A percentile compares a stretch with the other conserved stretches of the same genome.
Conservation (phyloP, 495 filamentous ascomycete species). For the Penicillium coffeae region DNA sequence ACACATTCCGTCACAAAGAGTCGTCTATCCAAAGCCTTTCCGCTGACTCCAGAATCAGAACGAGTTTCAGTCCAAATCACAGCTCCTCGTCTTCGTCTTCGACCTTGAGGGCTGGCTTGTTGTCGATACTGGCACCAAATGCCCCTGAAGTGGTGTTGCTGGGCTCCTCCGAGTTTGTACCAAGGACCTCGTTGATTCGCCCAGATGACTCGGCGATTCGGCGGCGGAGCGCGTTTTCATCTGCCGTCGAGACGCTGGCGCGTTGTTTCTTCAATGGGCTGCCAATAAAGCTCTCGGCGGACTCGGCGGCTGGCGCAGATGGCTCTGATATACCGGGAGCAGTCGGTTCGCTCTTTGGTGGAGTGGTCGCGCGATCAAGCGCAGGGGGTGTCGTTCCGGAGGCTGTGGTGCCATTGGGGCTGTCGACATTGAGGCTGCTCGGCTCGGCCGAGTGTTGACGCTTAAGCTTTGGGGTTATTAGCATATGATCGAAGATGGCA, state of each 20-base stretch:
- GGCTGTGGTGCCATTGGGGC: slow-evolving; percentile 43
- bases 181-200: slow-evolving; percentile 34
- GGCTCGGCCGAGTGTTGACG: slow-evolving; percentile 87
- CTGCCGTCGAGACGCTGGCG: slow-evolving; percentile 61
- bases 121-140: slow-evolving; percentile 14
- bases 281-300: slow-evolving; percentile 54
- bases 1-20: neutral
- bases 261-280: slow-evolving; percentile 84
- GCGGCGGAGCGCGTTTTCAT: slow-evolving; percentile 50
- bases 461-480: slow-evolving; percentile 65
- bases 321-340: slow-evolving; percentile 23
- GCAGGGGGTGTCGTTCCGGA: slow-evolving; percentile 35
- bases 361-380: slow-evolving; percentile 39
- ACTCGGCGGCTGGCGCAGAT: slow-evolving; percentile 26
- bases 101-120: slow-evolving; percentile 4
- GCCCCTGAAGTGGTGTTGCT: slow-evolving; percentile 5
- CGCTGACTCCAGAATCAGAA: neutral
- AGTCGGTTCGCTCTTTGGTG: slow-evolving; percentile 23
- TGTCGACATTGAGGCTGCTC: slow-evolving; percentile 45
- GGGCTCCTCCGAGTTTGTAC: slow-evolving; percentile 10
- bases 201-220: slow-evolving; percentile 44
- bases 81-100: slow-evolving; percentile 44
- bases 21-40: slow-evolving; percentile 1
- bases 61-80: slow-evolving; percentile 12
- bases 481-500: too few relatives aligned